Base-by-base conservation (phyloP, 257 asterid genomes). In the Fraxinus excelsior region DNA sequence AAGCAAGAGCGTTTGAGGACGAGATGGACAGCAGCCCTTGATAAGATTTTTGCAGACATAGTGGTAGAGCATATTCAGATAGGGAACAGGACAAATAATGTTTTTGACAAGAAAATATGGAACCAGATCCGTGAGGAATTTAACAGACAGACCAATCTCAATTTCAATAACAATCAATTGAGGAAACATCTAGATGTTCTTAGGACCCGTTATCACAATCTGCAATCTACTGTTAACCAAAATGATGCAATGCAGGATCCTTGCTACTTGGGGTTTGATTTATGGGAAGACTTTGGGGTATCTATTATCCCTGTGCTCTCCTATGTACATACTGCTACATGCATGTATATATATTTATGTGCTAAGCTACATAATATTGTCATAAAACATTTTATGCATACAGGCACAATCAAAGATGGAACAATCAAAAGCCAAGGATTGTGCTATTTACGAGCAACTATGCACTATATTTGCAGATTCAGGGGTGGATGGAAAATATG, bases 31-130 rank as follows among this genome's bases (percentile, higher is more conserved):
- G 87, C 96, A 8, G 78, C 89, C 64, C 96, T 90, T 65, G 98
- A 92, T 76, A 94, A 84, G 87, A 84, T 91, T 29, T 94, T 94
- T 60, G 96, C 97, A 4, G 97, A 90, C 87, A 87, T 94, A 74
- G 93, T 94, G 66, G 97, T 91, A 83, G 87, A 80, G 83, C 96
- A 92, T 83, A 91, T 94, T 80, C 88, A 81, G 78, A 92, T 73
- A 44, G 97, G 97, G 31, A 91, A 91, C 85, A 81, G 97, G 76
- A 85, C 95, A 60, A 94, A 92, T 70, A 89, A 91, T 86, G 88
- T 91, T 44, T 94, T 94, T 31, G 99, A 94, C 85, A 94, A 92
- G 95, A 94, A 92, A 85, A 90, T 97, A 14, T 94, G 98, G 98
- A 92, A 87, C 70, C 91, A 82, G 60, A 91, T 92, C 65, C 94